A percentile compares a stretch with the other conserved stretches of the same genome.
These are phyloP conservation scores for Phytophthora cryptogea DNA, from an alignment of 352 stramenopile genomes.

Conservation along the genomic window DNA sequence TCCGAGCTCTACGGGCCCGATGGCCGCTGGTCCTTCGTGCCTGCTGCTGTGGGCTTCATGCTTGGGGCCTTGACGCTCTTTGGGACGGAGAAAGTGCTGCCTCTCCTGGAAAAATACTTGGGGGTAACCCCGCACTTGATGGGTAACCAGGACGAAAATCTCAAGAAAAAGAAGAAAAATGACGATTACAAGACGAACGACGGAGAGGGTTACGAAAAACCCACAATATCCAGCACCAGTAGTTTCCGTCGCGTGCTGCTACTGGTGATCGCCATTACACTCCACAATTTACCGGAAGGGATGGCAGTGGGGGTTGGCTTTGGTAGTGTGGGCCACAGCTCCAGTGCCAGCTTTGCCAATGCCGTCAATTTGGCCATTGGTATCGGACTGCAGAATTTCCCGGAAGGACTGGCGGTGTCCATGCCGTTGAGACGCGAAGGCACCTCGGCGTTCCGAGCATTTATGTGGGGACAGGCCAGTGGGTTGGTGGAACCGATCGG, in stretches of 20 bases:
- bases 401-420: conserved; percentile 87
- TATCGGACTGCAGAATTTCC: conserved; percentile 92
- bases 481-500: conserved; percentile 89
- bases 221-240: conserved; percentile 25
- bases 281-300: conserved; percentile 91
- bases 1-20: conserved; percentile 76
- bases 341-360: conserved; percentile 73
- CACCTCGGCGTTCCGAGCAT: conserved; percentile 80
- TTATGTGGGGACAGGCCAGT: conserved; percentile 91
- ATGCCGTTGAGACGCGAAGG: conserved; percentile 87
- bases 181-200: conserved; percentile 41
- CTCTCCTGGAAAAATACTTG: conserved; percentile 56
- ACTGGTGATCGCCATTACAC: conserved; percentile 89
- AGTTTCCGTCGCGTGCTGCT: conserved; percentile 84
- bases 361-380: conserved; percentile 88
- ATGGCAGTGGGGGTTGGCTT: conserved; percentile 92
- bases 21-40: conserved; percentile 80
- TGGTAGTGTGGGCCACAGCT: conserved; percentile 76
- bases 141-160: conserved; percentile 61
- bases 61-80: conserved; percentile 79
- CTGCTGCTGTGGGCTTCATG: conserved; percentile 82
- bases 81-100: conserved; percentile 69
- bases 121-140: conserved; percentile 40
- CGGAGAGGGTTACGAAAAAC: conserved; percentile 22
- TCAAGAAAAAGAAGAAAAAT: conserved; percentile 32